Base-by-base conservation (phyloP, 2,329 filamentous ascomycete genomes). In the Chaetomium olivaceum region DNA sequence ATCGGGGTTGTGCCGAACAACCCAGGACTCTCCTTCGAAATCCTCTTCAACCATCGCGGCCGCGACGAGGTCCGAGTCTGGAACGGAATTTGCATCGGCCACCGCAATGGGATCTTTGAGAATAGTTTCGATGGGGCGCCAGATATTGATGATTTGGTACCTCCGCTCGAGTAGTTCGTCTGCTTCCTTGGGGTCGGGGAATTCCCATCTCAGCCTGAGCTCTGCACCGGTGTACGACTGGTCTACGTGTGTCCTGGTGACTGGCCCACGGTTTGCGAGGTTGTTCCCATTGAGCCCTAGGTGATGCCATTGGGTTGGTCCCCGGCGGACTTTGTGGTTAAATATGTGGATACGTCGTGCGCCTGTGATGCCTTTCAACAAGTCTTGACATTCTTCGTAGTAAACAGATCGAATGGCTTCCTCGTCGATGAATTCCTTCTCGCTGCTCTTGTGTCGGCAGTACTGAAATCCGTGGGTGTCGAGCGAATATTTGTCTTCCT, bases 341-440 rank as follows among this genome's bases (percentile, higher is more conserved):
- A 74, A 75, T 63, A 74, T 70, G 61, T 71, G 63, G 23, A 75
- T 68, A 25, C 66, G 68, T 25, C 55, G 62, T 25, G 73, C 73
- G 6, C 73, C 73, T 1, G 73, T 75, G 25, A 77, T 80, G 3
- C 85, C 81, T 60, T 87, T 88, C 0, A 93, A 73, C 21, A 93
- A 77, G 56, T 85, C 76, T 74, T 88, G 85, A 46, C 91, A 86
- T 74, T 93, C 90, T 0, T 87, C 85, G 76, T 93, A 94, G 78
- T 93, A 94, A 29, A 82, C 78, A 1, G 77, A 71, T 71, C 85
- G 80, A 72, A 94, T 88, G 29, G 80, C 78, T 3, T 83, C 81
- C 59, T 90, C 86, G 73, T 89, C 83, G 4, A 68, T 70, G 64
- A 80, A 81, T 1, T 71, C 71, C n/a, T 71, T 67, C 55, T 79